Base-by-base conservation (phyloP, 129 eudicot species). In the Kitagawia praeruptora region DNA sequence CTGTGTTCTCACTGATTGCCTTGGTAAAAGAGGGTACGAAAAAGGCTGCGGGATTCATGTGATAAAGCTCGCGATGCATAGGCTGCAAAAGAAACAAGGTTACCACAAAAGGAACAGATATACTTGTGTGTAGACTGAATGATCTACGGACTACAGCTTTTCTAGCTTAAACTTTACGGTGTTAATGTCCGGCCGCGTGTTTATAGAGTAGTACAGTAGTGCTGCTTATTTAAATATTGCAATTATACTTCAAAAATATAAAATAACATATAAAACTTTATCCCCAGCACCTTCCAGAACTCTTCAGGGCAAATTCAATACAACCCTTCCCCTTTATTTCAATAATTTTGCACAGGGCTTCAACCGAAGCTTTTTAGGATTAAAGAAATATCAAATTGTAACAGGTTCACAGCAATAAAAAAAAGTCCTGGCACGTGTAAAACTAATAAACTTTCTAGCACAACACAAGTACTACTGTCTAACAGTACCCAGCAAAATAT, bases 21-120 rank as follows among this genome's bases (percentile, higher is more conserved):
- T 86, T 87, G 75, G 83, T 80, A 81, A 95, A 92, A 28, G 98
- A 90, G 41, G 97, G 87, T 28, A 81, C 86, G 80, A 94, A 94
- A 88, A 94, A 92, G 86, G 84, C 79, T 48, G 96, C 25, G 18
- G 93, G 88, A 47, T 91, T 81, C 88, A 94, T 74, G 40, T 71
- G 77, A 81, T 91, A 94, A 70, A 92, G 84, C 73, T 90, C 97
- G 80, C 79, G 82, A 79, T 92, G 87, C 61, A 94, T 85, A 67
- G 96, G 96, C 98, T 94, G 97, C 82, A 75, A 81, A 70, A 78
- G 64, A 45, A 40, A 21, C 34, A 66, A 80, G 85, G 25, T 49
- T 77, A 18, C 15, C 6, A 53, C 63, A 58, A 76, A 61, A 38
- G 69, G 23, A 67, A 67, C 39, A 64, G 6, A 67, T 27, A 31